Percentiles rank a stretch among this genome's conserved stretches.
These are phyloP conservation scores for Rosellinia necatrix DNA, from an alignment of 2,329 filamentous ascomycete genomes.

Conservation along the genomic window DNA sequence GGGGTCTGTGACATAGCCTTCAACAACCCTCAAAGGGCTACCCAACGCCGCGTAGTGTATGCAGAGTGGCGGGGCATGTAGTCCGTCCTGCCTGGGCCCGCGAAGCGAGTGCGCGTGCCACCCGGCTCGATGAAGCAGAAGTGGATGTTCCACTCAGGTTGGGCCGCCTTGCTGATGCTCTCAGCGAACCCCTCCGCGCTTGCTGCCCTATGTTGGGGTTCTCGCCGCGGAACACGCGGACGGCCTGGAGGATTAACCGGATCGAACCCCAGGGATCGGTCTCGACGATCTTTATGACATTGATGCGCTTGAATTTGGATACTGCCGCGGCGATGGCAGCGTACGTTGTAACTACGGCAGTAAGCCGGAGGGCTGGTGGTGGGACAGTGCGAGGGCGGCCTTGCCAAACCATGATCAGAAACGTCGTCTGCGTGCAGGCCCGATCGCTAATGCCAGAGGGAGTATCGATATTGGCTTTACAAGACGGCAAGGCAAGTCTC, in stretches of 20 bases:
- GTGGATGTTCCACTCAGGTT: constrained; percentile 32
- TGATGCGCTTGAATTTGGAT: constrained; percentile 27
- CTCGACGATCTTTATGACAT: constrained; percentile 33
- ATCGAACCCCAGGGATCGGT: constrained; percentile 40
- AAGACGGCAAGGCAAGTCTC: too few species aligned
- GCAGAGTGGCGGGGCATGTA: constrained; percentile 21
- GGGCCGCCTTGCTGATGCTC: constrained; percentile 28
- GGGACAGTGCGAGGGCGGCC: too few species aligned
- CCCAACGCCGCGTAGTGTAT: constrained; percentile 26
- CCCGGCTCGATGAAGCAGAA: constrained; percentile 32
- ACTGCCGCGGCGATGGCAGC: constrained; percentile 19
- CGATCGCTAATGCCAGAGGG: too few species aligned
- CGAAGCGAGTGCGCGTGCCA: constrained; percentile 25
- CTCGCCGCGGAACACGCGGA: constrained; percentile 38
- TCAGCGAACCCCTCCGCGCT: constrained; percentile 30
- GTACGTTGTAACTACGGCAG: too few species aligned
- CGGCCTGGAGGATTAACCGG: constrained; percentile 34
- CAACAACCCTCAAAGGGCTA: constrained; percentile 19
- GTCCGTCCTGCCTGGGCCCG: constrained; percentile 13
- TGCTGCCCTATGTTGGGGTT: constrained; percentile 32
- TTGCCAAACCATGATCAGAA: too few species aligned
- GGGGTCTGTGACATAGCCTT: constrained; percentile 18
- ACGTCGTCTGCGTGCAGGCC: too few species aligned
- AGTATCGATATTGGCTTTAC: too few species aligned
- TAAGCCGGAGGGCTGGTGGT: too few species aligned